phyloP scores from a whole-genome alignment of 2,329 filamentous ascomycete genomes.

The Fusarium redolens region DNA sequence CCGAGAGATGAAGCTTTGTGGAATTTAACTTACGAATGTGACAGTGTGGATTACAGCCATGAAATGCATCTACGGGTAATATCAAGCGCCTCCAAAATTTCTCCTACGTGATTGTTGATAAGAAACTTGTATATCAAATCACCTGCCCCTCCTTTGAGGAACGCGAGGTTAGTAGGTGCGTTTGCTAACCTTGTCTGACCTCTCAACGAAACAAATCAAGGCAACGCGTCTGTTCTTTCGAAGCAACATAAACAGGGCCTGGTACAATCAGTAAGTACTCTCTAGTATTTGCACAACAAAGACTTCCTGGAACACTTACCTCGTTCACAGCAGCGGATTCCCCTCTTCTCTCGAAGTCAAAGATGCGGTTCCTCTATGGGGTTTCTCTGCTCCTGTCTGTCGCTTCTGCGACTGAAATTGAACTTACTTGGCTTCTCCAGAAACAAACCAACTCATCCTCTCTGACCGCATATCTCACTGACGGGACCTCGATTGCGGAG shows the following conservation, averaged over 20 bases:
- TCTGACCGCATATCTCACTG: too few species aligned
- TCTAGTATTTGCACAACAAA: neutral
- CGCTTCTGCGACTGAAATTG: neutral
- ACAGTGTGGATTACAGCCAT: neutral
- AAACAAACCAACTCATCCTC: too few species aligned
- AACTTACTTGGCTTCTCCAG: too few species aligned
- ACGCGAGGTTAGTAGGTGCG: rapidly evolving
- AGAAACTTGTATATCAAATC: neutral
- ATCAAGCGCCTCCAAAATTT: rapidly evolving
- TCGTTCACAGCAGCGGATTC: neutral
- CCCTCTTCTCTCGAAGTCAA: neutral
- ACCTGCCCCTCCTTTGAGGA: rapidly evolving
- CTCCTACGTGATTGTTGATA: neutral
- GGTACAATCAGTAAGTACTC: neutral
- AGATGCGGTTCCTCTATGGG: neutral
- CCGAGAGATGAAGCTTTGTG: too few species aligned
- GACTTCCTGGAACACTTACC: neutral
- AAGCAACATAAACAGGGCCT: rapidly evolving
- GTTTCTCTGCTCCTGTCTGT: neutral
- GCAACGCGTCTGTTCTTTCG: rapidly evolving
- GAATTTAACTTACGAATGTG: neutral
- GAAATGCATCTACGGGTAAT: neutral
- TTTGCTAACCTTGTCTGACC: neutral
- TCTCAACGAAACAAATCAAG: neutral
- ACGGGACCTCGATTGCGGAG: too few species aligned